Conservation (phyloP, 1,284 basidiomycete species). For the Microbotryomycetes sp. region DNA sequence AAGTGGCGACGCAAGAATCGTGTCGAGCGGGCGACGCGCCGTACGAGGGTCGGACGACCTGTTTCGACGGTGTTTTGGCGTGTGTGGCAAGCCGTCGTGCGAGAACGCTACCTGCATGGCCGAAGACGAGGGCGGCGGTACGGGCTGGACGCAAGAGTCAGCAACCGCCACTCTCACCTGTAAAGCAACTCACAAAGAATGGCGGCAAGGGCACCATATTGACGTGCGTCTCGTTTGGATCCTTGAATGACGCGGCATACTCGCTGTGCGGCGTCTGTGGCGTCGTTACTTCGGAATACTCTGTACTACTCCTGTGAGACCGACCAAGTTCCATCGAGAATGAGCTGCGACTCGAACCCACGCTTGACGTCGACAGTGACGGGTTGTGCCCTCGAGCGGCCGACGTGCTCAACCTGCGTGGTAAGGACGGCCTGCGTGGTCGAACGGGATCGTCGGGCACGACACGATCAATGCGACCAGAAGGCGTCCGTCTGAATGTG, state of each 20-base stretch:
- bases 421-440: conserved; percentile 1
- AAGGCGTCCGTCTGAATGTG: conserved; percentile 26
- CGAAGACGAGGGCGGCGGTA: conserved; percentile 22
- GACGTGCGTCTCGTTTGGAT: not conserved
- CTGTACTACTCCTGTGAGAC: conserved; percentile 12
- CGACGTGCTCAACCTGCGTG: not conserved
- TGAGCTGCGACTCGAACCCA: conserved; percentile 25
- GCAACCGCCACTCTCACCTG: not conserved
- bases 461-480: conserved; percentile 22
- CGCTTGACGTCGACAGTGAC: conserved; percentile 27
- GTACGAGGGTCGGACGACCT: conserved; percentile 9
- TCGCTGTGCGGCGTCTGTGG: conserved; percentile 25
- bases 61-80: conserved; percentile 4
- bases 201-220: conserved; percentile 25
- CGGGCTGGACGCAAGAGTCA: conserved; percentile 13
- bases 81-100: conserved; percentile 16
- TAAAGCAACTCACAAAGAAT: conserved; percentile 16
- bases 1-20: conserved; percentile 23
- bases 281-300: conserved; percentile 21
- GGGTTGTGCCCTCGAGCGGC: conserved; percentile 12
- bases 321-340: conserved; percentile 15
- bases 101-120: conserved; percentile 13
- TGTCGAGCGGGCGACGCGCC: conserved; percentile 15
- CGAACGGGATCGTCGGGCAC: not conserved
- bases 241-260: not conserved